These are phyloP conservation scores for Grigorovia jiainica DNA, from an alignment of 805 yeast species.

Conservation along the genomic window DNA sequence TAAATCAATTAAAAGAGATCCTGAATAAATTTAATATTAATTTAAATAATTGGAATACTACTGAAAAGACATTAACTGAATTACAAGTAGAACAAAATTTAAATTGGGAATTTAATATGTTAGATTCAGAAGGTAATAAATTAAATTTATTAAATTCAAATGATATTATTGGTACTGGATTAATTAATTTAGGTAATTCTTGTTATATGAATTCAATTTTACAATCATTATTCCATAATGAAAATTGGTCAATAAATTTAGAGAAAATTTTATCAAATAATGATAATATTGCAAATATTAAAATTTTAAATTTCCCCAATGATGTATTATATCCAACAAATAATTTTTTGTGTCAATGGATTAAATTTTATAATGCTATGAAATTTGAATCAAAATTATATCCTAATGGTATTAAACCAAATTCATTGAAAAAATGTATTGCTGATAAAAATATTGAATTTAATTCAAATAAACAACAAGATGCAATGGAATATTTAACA, in stretches of 20 bases:
- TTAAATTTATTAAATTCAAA: constrained; percentile 39
- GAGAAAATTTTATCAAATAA: too few species aligned
- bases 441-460: constrained; percentile 80
- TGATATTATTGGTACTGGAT: constrained; percentile 58
- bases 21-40: constrained; percentile 62
- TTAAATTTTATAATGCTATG: constrained; percentile 74
- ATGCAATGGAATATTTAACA: constrained; percentile 81
- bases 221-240: constrained; percentile 52
- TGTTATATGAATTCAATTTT: constrained; percentile 80
- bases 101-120: constrained; percentile 86
- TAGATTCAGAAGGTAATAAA: constrained; percentile 57
- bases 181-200: constrained; percentile 85
- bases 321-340: constrained; percentile 44
- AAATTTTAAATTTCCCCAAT: constrained; percentile 27
- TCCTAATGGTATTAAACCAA: constrained; percentile 71
- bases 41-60: constrained; percentile 41
- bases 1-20: constrained; percentile 21
- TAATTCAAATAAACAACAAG: constrained; percentile 83
- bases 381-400: constrained; percentile 37
- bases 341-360: constrained; percentile 64
- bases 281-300: constrained; percentile 25
- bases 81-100: constrained; percentile 86
- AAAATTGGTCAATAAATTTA: too few species aligned
- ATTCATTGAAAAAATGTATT: constrained; percentile 62
- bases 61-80: constrained; percentile 84